phyloP scores from a whole-genome alignment of 345 rosid species.

The Punica granatum region DNA sequence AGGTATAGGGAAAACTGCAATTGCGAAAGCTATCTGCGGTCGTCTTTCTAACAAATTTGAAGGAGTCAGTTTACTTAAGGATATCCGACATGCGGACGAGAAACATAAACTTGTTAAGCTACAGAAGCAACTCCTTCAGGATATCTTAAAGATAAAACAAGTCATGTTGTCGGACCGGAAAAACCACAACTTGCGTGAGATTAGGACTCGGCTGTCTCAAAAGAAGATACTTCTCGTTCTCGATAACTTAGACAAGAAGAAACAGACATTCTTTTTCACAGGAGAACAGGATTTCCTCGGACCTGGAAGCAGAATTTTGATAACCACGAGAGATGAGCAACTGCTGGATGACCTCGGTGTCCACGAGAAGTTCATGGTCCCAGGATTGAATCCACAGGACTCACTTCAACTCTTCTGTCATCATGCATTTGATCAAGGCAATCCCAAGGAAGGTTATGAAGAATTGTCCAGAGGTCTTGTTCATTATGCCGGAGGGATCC shows the following conservation, averaged over 20 bases:
- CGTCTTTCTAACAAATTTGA: neutral
- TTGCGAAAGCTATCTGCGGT: neutral
- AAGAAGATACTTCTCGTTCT: conserved; percentile 6
- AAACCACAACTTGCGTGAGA: neutral
- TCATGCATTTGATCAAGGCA: neutral
- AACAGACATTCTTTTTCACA: neutral
- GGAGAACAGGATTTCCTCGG: neutral
- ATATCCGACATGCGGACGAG: neutral
- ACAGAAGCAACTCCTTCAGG: conserved; percentile 2
- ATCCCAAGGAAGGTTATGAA: neutral
- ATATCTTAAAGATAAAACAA: neutral
- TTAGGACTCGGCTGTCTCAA: neutral
- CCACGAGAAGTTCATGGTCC: neutral
- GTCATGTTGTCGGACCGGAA: neutral
- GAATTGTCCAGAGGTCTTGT: neutral
- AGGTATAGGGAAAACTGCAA: conserved; percentile 11
- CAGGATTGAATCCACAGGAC: neutral
- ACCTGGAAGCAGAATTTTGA: neutral
- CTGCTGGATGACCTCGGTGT: neutral
- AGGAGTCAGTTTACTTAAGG: conserved; percentile 3
- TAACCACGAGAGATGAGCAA: conserved; percentile 1
- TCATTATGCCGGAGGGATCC: neutral
- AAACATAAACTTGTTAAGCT: neutral
- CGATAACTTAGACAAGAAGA: neutral
- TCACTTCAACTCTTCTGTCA: conserved; percentile 5